phyloP scores from a whole-genome alignment of 768 basidiomycete species.

The Rhodotorula toruloides region DNA sequence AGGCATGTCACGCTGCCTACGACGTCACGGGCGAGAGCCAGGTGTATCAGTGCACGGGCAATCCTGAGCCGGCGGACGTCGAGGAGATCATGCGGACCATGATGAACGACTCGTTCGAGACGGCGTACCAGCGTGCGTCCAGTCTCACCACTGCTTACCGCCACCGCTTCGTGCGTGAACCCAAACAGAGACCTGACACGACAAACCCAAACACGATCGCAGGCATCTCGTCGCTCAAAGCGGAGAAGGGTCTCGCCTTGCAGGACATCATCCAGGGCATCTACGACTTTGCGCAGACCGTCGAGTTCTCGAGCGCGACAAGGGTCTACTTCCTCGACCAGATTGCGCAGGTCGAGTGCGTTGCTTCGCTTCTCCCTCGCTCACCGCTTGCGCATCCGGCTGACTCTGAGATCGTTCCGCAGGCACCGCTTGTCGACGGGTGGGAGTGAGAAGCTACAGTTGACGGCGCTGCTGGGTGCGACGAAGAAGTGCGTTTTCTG shows the following conservation, averaged over 20 bases:
- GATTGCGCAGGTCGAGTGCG: constrained; percentile 91
- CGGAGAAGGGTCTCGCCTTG: constrained; percentile 84
- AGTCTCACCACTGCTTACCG: background rate
- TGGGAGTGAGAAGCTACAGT: constrained; percentile 86
- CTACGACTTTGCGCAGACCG: constrained; percentile 79
- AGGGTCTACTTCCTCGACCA: constrained; percentile 86
- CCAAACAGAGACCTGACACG: no score
- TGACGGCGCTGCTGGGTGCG: constrained; percentile 81
- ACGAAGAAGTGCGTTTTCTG: constrained; percentile 76
- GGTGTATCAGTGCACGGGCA: constrained; percentile 94
- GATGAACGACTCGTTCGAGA: constrained; percentile 93
- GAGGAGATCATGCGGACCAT: constrained; percentile 89
- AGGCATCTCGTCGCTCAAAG: constrained; percentile 85
- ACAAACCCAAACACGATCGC: no score
- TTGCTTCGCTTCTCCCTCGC: background rate
- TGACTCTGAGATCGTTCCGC: no score
- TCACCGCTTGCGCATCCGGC: background rate
- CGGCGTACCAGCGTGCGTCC: constrained; percentile 58
- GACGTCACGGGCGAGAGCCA: constrained; percentile 80
- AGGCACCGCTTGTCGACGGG: constrained; percentile 90
- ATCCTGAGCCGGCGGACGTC: constrained; percentile 90
- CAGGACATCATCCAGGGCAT: constrained; percentile 90
- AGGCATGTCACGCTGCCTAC: constrained; percentile 94
- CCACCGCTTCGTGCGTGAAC: no score
- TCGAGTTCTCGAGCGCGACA: constrained; percentile 80